Conservation (phyloP, 441 rosid species). For the Viola pubescens region DNA sequence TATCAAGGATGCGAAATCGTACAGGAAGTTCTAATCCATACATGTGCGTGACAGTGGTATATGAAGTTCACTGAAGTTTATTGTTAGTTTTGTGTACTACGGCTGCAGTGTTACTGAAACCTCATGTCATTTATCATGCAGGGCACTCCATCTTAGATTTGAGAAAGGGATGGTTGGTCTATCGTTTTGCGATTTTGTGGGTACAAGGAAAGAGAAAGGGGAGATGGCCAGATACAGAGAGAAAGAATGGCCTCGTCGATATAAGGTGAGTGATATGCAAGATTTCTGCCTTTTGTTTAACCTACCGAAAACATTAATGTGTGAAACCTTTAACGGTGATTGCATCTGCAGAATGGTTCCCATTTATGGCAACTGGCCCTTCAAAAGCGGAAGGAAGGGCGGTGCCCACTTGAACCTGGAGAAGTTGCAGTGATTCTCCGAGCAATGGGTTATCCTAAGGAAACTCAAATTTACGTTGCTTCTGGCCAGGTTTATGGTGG, state of each 20-base stretch:
- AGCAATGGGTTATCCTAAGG: conserved; percentile 97
- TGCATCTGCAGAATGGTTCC: conserved; percentile 71
- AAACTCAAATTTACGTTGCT: conserved; percentile 97
- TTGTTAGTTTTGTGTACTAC: conserved; percentile 1
- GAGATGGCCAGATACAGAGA: conserved; percentile 87
- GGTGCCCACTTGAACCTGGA: conserved; percentile 99
- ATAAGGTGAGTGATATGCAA: conserved; percentile 44
- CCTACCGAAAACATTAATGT: background rate
- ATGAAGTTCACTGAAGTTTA: conserved; percentile 15
- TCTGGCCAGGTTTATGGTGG: conserved; percentile 99
- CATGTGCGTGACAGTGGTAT: conserved; percentile 47
- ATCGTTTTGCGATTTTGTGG: conserved; percentile 95
- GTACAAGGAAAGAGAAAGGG: conserved; percentile 93
- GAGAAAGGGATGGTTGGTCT: conserved; percentile 99
- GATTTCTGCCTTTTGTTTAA: conserved; percentile 10
- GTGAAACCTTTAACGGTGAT: conserved; percentile 12
- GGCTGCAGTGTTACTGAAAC: conserved; percentile 11
- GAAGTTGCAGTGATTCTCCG: conserved; percentile 97
- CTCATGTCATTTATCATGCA: conserved; percentile 23
- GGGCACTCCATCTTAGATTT: conserved; percentile 99
- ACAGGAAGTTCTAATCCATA: conserved; percentile 78
- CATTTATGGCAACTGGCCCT: conserved; percentile 94
- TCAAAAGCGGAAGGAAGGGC: conserved; percentile 95
- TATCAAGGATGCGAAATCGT: conserved; percentile 91
- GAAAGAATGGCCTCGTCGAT: conserved; percentile 99